These are phyloP conservation scores for Mycosphaerella sp. DNA, from an alignment of 2,329 filamentous ascomycete species.

Conservation along the genomic window DNA sequence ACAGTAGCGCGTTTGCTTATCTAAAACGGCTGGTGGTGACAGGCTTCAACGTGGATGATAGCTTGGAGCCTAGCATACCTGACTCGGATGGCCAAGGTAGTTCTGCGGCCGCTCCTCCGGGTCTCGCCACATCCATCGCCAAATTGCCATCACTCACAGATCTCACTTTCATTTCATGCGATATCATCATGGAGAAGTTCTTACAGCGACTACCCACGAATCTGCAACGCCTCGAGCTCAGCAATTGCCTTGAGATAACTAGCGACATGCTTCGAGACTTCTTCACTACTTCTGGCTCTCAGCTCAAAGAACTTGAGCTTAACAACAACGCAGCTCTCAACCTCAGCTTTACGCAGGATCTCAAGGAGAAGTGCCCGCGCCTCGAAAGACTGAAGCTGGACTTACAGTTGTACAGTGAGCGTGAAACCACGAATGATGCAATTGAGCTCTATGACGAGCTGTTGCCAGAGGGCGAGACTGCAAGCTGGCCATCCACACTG, in stretches of 20 bases:
- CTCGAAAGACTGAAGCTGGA: slow-evolving; percentile 70
- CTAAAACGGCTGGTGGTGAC: slow-evolving; percentile 55
- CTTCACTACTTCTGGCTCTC: slow-evolving; percentile 58
- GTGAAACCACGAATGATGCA: slow-evolving; percentile 61
- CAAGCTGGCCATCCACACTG: slow-evolving; percentile 70
- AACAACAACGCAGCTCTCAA: slow-evolving; percentile 74
- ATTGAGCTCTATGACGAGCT: slow-evolving; percentile 68
- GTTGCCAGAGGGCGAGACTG: slow-evolving; percentile 56
- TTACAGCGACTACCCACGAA: slow-evolving; percentile 61
- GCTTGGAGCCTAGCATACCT: slow-evolving; percentile 33
- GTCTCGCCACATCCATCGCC: slow-evolving; percentile 44
- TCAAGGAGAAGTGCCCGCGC: slow-evolving; percentile 62
- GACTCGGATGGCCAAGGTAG: slow-evolving; percentile 24
- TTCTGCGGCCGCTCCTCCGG: slow-evolving; percentile 8
- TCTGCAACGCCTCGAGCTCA: slow-evolving; percentile 63
- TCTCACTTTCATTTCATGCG: slow-evolving; percentile 68
- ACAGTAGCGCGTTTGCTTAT: slow-evolving; percentile 44
- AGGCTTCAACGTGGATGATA: slow-evolving; percentile 29
- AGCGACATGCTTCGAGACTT: slow-evolving; percentile 61
- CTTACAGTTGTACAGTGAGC: slow-evolving; percentile 67
- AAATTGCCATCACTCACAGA: slow-evolving; percentile 59
- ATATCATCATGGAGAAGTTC: slow-evolving; percentile 60
- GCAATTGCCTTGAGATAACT: slow-evolving; percentile 70
- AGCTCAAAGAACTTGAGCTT: slow-evolving; percentile 62
- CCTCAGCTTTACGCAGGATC: slow-evolving; percentile 62